Conservation (phyloP, 1,284 basidiomycete species). For the Leccinum fuscescens region DNA sequence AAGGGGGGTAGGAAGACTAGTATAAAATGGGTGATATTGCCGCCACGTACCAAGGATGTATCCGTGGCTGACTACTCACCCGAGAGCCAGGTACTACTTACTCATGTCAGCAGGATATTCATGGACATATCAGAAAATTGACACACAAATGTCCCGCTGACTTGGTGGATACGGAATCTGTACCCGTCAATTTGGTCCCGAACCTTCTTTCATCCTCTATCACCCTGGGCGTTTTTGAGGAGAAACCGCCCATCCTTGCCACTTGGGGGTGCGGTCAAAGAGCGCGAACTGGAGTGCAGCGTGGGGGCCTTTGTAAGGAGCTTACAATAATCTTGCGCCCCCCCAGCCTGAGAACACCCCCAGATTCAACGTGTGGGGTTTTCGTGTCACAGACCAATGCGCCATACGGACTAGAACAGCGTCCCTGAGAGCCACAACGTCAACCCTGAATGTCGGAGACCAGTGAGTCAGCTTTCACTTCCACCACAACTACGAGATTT, state of each 20-base stretch:
- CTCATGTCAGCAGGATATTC: constrained; percentile 13
- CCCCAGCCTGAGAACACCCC: not conserved
- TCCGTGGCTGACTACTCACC: constrained; percentile 1
- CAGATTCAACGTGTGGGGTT: not conserved
- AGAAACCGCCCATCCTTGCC: not conserved
- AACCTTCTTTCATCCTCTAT: not conserved
- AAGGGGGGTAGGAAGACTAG: not conserved
- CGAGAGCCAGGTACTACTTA: constrained; percentile 4
- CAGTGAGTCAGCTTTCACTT: not conserved
- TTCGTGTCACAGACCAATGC: constrained; percentile 5
- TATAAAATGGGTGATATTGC: constrained; percentile 24
- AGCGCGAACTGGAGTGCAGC: constrained; percentile 3
- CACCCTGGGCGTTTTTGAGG: not conserved
- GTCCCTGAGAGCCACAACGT: not conserved
- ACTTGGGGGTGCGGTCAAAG: constrained; percentile 17
- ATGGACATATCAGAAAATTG: constrained; percentile 9
- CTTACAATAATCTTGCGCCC: constrained; percentile 2
- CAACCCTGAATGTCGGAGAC: not conserved
- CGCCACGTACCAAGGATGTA: constrained; percentile 10
- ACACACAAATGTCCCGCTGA: constrained; percentile 10
- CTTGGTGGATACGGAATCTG: constrained; percentile 17
- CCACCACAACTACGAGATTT: not conserved
- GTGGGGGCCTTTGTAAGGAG: constrained; percentile 2
- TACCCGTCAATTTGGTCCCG: constrained; percentile 1
- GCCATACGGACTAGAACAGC: not conserved